Base-by-base conservation (phyloP, 768 basidiomycete species). In the Boletus subparvulus region DNA sequence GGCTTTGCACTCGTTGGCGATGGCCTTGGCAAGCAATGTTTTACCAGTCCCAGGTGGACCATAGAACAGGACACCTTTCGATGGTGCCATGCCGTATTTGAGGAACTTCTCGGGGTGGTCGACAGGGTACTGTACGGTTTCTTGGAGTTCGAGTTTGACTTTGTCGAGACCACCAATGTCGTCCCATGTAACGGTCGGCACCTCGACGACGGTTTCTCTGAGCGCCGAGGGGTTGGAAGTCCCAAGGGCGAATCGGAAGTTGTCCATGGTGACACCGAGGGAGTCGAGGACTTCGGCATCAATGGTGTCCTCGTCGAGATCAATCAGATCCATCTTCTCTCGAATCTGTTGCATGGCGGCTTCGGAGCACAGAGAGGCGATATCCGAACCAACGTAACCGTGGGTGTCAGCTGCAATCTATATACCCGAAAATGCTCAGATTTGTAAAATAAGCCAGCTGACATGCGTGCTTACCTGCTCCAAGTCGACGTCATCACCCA, bases 311-410 rank as follows among this genome's bases (percentile, higher is more conserved):
- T 96, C 92, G 60, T 94, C 93, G 32, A 96, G 83, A 72, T 95
- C 94, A 61, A 96, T 94, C 63, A 94, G 77, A 64, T 98, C 95
- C 96, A 99, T 98, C 85, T 99, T 99, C 78, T 99, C 97, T 72
- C 97, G 92, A 61, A 99, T 99, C 73, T 99, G 97, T 78, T 99
- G 97, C 97, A 99, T 99, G 45, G 97, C 97, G 53, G 97, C 97
- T 73, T 99, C 97, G 3, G 97, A 98, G 74, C 97, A 99, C 49
- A 99, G 83, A 12, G 97, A 91, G 26, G 97, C 97, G 55, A 99
- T 72, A 80, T 99, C 97, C 37, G 97, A 97, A 72, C 97, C 97
- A 65, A 99, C 97, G 68, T 98, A 98, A 74, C 97, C 97, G 73
- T 99, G 97, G 7, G 97, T 99, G 72, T 99, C 97, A 50, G 95